Conservation (phyloP, 768 basidiomycete species). For the Leccinellum luteum region DNA sequence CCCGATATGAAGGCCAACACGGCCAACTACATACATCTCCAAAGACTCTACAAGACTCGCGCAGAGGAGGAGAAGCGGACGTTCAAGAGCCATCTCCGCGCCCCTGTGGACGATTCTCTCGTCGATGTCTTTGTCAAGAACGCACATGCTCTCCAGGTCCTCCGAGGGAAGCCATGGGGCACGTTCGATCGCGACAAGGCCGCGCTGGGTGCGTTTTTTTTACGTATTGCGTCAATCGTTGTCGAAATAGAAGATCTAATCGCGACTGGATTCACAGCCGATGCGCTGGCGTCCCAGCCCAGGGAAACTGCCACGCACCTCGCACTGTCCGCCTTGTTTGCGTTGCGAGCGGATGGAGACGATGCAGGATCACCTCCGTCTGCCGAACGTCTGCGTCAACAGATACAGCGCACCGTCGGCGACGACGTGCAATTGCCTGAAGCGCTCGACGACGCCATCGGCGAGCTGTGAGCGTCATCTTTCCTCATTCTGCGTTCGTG, state of each 20-base stretch:
- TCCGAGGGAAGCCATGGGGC: constrained; percentile 65
- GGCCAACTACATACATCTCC: constrained; percentile 74
- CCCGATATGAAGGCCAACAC: constrained; percentile 98
- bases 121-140: constrained; percentile 80
- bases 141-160: constrained; percentile 65
- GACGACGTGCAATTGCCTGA: constrained; percentile 49
- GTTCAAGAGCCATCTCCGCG: constrained; percentile 49
- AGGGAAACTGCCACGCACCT: constrained; percentile 69
- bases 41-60: constrained; percentile 77
- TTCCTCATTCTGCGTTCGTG: not conserved
- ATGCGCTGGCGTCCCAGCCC: constrained; percentile 40
- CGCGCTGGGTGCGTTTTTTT: constrained; percentile 43
- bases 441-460: constrained; percentile 57
- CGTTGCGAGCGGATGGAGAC: constrained; percentile 25
- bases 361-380: constrained; percentile 39
- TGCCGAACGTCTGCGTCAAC: constrained; percentile 49
- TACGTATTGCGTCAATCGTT: not conserved
- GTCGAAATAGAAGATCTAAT: not conserved
- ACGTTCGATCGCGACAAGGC: constrained; percentile 47
- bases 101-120: constrained; percentile 47
- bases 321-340: constrained; percentile 60
- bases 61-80: constrained; percentile 65
- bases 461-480: constrained; percentile 66
- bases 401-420: constrained; percentile 51
- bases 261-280: constrained; percentile 31